Evolutionary conservation across 2,329 filamentous ascomycete species (phyloP), one percentile per base, ranked within the genome.

Genomic region (Stemphylium vesicarium): DNA sequence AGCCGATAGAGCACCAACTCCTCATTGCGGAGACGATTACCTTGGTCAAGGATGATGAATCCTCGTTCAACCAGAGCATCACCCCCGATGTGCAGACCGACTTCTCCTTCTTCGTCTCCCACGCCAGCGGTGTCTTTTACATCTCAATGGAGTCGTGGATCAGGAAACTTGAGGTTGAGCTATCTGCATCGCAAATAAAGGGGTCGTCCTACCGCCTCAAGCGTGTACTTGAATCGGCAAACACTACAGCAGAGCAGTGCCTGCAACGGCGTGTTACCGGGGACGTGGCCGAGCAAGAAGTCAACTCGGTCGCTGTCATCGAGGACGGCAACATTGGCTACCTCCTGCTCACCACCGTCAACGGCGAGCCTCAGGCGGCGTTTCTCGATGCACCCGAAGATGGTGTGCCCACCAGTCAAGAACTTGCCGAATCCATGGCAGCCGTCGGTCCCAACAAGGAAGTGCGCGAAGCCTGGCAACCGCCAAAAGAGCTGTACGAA

Each of bases 391-490:
- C 79, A 7, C 79, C 82, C 7, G 75, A 75, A 53, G 50, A 70
- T 7, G 67, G 65, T 5, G 35, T 73, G 18, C 61, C 64, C 2
- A 66, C 64, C 12, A 63, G 69, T 9, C 65, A 72, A 32, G 65
- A 73, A 11, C 51, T 73, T 38, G 62, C 64, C 18, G 54, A 65
- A 12, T 69, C 64, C 38, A 57, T 72, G 60, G 55, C 55, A 15
- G 44, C 60, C 13, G 43, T 49, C 13, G 55, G 55, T 16, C 59
- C 66, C n/a, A 53, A 52, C 16, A 52, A 61, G 31, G 84, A 86
- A 64, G 84, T 85, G n/a, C 85, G 89, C 36, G 87, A 85, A 37
- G 79, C 85, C 1, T 91, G 88, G 76, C 84, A 87, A 63, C 82
- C 86, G 6, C 82, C 87, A 15, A 81, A 85, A 52, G 79, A 78